Conservation (phyloP, 441 rosid species). For the Raphanus hybrid region DNA sequence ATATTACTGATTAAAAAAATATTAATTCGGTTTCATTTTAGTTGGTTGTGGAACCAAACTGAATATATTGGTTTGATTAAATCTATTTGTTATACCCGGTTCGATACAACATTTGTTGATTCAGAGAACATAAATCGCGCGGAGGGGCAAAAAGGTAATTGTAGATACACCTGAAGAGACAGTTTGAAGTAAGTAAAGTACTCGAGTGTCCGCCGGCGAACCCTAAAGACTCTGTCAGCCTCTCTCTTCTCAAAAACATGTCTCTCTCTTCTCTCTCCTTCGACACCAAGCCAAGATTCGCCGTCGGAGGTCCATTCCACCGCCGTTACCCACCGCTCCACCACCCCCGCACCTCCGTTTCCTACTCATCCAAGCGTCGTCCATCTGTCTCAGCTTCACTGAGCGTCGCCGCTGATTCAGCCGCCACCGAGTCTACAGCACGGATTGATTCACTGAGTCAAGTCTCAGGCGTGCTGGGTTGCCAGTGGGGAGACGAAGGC, state of each 20-base stretch:
- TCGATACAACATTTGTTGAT: not conserved
- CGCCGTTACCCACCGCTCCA: slow-evolving; percentile 33
- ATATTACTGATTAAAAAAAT: too few relatives aligned
- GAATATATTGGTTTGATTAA: too few relatives aligned
- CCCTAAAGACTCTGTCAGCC: slow-evolving; percentile 29
- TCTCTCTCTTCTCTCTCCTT: slow-evolving; percentile 51
- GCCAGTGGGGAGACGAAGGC: slow-evolving; percentile 98
- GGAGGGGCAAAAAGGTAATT: slow-evolving; percentile 21
- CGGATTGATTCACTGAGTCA: slow-evolving; percentile 81
- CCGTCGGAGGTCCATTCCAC: slow-evolving; percentile 12
- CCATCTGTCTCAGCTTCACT: slow-evolving; percentile 49
- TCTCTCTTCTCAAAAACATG: slow-evolving; percentile 34
- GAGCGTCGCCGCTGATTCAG: slow-evolving; percentile 51
- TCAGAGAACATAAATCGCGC: not conserved
- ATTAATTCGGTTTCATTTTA: slow-evolving; percentile 3
- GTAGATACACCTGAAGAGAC: not conserved
- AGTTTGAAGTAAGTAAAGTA: slow-evolving; percentile 18
- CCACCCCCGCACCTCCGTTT: slow-evolving; percentile 48
- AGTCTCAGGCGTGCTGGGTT: slow-evolving; percentile 89
- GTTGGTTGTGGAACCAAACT: too few relatives aligned
- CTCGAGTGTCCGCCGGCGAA: slow-evolving; percentile 37
- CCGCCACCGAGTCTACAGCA: slow-evolving; percentile 45
- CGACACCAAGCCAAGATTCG: slow-evolving; percentile 50
- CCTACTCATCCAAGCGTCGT: slow-evolving; percentile 50
- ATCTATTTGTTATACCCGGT: slow-evolving; percentile 1